Evolutionary conservation across 192 early-diverging fungal genomes (phyloP).

Genomic region (Coemansia sp.): DNA sequence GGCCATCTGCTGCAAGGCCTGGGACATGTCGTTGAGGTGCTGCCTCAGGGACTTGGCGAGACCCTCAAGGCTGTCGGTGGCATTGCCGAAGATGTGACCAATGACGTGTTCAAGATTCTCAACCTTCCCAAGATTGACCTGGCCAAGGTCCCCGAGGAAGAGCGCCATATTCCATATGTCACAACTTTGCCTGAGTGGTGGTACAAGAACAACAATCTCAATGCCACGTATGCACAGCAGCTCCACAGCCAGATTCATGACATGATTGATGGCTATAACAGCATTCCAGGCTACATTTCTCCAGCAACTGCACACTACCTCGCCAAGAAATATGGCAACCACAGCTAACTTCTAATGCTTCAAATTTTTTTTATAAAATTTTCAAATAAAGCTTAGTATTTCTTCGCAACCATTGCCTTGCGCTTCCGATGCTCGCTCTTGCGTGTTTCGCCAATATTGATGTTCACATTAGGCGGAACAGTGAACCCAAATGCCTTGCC

Average conservation of each 20-base stretch:
- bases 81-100: constrained; percentile 35
- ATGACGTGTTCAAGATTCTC: constrained; percentile 45
- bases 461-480: constrained; percentile 91
- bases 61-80: constrained; percentile 49
- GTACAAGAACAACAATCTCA: constrained; percentile 48
- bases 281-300: constrained; percentile 47
- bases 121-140: constrained; percentile 49
- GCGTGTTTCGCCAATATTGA: constrained; percentile 48
- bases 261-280: constrained; percentile 52
- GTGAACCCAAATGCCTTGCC: constrained; percentile 94
- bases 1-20: constrained; percentile 43
- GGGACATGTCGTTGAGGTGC: constrained; percentile 46
- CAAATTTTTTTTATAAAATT: background rate
- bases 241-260: constrained; percentile 43
- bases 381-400: constrained; percentile 10
- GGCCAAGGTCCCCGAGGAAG: constrained; percentile 41
- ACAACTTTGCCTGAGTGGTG: constrained; percentile 42
- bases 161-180: constrained; percentile 48
- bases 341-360: background rate
- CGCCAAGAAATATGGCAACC: constrained; percentile 43
- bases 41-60: constrained; percentile 44
- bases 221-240: constrained; percentile 46
- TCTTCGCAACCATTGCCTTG: constrained; percentile 37
- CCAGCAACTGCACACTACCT: constrained; percentile 48
- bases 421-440: constrained; percentile 52